These are phyloP conservation scores for Rhododendron mucronatum DNA, from an alignment of 148 eudicot genomes.

Conservation along the genomic window DNA sequence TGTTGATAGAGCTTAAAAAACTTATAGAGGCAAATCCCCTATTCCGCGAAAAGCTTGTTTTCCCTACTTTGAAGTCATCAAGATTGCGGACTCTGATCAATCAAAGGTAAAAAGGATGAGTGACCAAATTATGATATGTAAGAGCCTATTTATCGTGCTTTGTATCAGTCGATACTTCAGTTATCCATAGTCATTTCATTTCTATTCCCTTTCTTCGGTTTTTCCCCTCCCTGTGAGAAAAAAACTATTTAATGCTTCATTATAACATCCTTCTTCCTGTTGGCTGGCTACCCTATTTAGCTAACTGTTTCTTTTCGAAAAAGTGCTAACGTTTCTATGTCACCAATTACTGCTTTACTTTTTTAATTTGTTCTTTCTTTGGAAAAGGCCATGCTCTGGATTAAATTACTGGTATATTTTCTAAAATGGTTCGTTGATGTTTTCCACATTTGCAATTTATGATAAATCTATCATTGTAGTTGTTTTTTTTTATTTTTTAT, in stretches of 20 bases:
- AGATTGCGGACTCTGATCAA: conserved; percentile 84
- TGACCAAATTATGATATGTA: background rate
- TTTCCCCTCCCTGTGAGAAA: background rate
- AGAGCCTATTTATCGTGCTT: background rate
- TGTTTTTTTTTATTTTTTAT: too few species aligned
- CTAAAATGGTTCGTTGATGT: background rate
- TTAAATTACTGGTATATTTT: background rate
- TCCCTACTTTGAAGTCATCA: conserved; percentile 69
- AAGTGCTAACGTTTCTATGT: background rate
- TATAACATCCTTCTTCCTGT: background rate
- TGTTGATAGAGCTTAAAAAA: conserved; percentile 80
- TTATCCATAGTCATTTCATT: background rate
- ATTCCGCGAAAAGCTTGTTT: conserved; percentile 75
- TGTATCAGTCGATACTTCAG: background rate
- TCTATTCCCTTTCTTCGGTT: background rate
- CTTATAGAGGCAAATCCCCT: conserved; percentile 88
- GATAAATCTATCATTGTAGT: background rate
- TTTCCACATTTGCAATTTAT: background rate
- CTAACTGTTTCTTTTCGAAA: background rate
- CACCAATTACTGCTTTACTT: background rate
- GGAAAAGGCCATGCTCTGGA: background rate
- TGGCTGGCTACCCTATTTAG: background rate
- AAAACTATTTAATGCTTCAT: background rate
- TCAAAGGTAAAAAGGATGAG: conserved; percentile 54
- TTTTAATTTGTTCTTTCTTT: background rate